A percentile compares a stretch with the other conserved stretches of the same genome.
phyloP scores from a whole-genome alignment of 305 asterid species.

The Striga hermonthica region DNA sequence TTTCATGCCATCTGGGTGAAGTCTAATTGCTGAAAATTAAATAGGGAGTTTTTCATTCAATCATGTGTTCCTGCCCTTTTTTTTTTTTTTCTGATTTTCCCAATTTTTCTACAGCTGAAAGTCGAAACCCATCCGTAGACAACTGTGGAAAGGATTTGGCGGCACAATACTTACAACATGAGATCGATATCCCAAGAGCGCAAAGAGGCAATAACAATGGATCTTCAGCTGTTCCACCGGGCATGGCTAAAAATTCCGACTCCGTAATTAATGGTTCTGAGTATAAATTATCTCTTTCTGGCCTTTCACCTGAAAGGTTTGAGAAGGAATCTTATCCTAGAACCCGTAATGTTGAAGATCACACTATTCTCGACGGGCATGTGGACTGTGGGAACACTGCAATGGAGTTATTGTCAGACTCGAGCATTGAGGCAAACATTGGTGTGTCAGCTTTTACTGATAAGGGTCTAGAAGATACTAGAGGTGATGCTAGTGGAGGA shows the following conservation, averaged over 20 bases:
- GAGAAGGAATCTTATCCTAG: conserved; percentile 6
- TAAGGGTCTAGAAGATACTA: not conserved
- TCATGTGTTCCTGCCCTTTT: conserved; percentile 4
- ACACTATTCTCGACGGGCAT: not conserved
- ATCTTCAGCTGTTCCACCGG: not conserved
- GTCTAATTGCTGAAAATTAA: not conserved
- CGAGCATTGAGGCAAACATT: not conserved
- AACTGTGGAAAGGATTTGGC: conserved; percentile 3
- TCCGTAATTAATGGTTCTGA: not conserved
- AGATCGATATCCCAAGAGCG: not conserved
- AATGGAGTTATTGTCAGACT: not conserved
- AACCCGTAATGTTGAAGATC: not conserved
- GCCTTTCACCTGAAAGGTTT: conserved; percentile 6
- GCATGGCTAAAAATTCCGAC: not conserved
- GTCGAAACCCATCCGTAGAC: conserved; percentile 3
- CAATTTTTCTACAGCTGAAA: conserved; percentile 8
- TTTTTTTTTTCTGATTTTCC: not conserved
- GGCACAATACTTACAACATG: not conserved
- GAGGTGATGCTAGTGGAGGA: not conserved
- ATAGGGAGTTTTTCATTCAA: not conserved
- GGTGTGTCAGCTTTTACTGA: not conserved
- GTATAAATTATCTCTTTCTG: not conserved
- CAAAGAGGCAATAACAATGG: not conserved
- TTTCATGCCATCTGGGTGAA: not conserved
- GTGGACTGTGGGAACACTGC: not conserved